These are phyloP conservation scores for Populus deltoides DNA, from an alignment of 345 rosid species.

Conservation along the genomic window DNA sequence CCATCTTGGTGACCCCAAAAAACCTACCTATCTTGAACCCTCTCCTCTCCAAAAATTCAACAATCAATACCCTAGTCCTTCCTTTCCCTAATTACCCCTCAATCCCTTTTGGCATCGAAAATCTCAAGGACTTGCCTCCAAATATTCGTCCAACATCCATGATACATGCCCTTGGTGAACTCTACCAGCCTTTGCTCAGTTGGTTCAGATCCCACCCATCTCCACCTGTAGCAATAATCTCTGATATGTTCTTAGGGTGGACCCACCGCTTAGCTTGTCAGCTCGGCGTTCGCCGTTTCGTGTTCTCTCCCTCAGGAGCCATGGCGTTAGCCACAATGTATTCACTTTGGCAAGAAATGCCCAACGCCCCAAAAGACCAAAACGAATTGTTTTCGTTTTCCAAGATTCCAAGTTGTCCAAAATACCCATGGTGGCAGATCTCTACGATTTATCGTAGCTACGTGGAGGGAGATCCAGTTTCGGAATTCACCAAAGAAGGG, in stretches of 20 bases:
- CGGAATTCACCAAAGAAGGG: conserved; percentile 32
- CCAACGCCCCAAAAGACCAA: conserved; percentile 5
- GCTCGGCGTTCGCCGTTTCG: conserved; percentile 41
- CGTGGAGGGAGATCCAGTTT: conserved; percentile 34
- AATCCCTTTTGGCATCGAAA: conserved; percentile 8
- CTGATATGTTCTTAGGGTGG: conserved; percentile 77
- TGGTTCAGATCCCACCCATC: conserved; percentile 46
- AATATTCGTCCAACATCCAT: not conserved
- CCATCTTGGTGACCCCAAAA: conserved; percentile 43
- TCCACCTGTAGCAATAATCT: conserved; percentile 54
- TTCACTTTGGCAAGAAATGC: conserved; percentile 30
- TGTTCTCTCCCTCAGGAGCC: conserved; percentile 61
- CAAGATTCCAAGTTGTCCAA: conserved; percentile 42
- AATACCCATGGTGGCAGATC: conserved; percentile 41
- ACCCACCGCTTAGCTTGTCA: conserved; percentile 43
- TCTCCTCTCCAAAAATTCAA: conserved; percentile 35
- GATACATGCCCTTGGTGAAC: conserved; percentile 32
- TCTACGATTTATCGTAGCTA: conserved; percentile 14
- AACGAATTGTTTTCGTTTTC: conserved; percentile 31
- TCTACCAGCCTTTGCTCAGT: conserved; percentile 35
- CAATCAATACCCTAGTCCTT: conserved; percentile 31
- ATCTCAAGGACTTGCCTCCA: conserved; percentile 5
- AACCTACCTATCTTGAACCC: conserved; percentile 41
- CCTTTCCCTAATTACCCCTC: conserved; percentile 25
- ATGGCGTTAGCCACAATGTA: conserved; percentile 25